phyloP scores from a whole-genome alignment of 2,329 filamentous ascomycete genomes.

The Leptographium wingfieldii region DNA sequence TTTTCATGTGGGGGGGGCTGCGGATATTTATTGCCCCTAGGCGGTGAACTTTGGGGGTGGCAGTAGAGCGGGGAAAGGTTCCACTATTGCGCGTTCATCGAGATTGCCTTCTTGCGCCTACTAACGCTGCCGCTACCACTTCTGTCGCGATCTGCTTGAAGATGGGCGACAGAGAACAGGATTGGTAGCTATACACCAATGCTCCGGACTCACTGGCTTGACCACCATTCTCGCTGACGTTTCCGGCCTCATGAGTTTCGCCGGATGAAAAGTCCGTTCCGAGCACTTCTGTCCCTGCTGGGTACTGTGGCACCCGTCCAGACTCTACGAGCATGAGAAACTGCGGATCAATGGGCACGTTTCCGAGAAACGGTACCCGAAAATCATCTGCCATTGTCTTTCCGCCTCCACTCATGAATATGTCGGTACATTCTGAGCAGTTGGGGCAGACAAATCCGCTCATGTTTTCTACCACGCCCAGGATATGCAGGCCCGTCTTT shows the following conservation, averaged over 20 bases:
- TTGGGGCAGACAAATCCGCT: conserved; percentile 74
- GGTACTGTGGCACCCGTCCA: conserved; percentile 50
- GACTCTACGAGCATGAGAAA: conserved; percentile 83
- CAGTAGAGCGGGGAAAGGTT: background rate
- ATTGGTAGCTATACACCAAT: conserved; percentile 59
- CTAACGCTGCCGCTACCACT: conserved; percentile 24
- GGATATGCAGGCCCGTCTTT: conserved; percentile 65
- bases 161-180: conserved; percentile 56
- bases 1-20: background rate
- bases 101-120: background rate
- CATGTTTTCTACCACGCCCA: conserved; percentile 97
- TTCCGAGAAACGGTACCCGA: conserved; percentile 68
- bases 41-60: background rate
- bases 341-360: conserved; percentile 83
- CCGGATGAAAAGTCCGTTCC: conserved; percentile 38
- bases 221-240: conserved; percentile 11
- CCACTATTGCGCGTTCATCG: background rate
- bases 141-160: conserved; percentile 52
- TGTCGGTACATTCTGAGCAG: conserved; percentile 76
- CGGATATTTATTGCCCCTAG: background rate
- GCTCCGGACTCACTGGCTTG: conserved; percentile 14
- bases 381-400: conserved; percentile 82
- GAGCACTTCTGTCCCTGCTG: conserved; percentile 50
- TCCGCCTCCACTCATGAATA: conserved; percentile 87
- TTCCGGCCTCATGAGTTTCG: background rate